Percentiles rank a stretch among this genome's conserved stretches.
phyloP scores from a whole-genome alignment of 192 early-diverging fungal species.

The Entomortierella lignicola region DNA sequence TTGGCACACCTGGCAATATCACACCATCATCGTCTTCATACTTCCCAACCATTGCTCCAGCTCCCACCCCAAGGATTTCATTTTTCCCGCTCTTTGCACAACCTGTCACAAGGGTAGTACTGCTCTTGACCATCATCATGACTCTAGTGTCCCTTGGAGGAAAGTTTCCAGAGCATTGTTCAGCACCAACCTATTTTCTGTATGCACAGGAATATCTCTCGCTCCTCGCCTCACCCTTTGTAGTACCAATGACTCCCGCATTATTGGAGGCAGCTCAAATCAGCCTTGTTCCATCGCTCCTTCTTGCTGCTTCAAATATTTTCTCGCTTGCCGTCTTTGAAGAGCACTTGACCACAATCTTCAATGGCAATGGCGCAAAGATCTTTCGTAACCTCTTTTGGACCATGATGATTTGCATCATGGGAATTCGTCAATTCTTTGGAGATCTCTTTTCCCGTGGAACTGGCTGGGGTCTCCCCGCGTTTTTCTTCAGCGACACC shows the following conservation, averaged over 20 bases:
- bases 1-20: conserved; percentile 25
- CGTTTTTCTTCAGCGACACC: conserved; percentile 63
- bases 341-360: conserved; percentile 56
- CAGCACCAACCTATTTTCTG: conserved; percentile 26
- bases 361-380: conserved; percentile 54
- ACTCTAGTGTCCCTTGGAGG: conserved; percentile 33
- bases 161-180: conserved; percentile 42
- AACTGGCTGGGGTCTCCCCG: conserved; percentile 62
- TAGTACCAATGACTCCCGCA: conserved; percentile 37
- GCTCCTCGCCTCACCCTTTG: conserved; percentile 37
- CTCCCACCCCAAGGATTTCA: conserved; percentile 9
- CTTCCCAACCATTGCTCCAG: conserved; percentile 13
- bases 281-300: conserved; percentile 18
- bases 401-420: conserved; percentile 31
- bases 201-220: conserved; percentile 25
- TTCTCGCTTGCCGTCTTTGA: conserved; percentile 65
- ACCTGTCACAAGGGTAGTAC: conserved; percentile 26
- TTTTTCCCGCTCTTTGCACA: conserved; percentile 19
- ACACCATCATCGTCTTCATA: conserved; percentile 23
- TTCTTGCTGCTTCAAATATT: conserved; percentile 57
- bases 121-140: conserved; percentile 34
- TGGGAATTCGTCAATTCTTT: conserved; percentile 48
- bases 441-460: conserved; percentile 64
- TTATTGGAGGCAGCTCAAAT: conserved; percentile 21
- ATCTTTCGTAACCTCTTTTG: conserved; percentile 54